Evolutionary conservation across 2,329 filamentous ascomycete species (phyloP).

Genomic region (Fusarium sp.): DNA sequence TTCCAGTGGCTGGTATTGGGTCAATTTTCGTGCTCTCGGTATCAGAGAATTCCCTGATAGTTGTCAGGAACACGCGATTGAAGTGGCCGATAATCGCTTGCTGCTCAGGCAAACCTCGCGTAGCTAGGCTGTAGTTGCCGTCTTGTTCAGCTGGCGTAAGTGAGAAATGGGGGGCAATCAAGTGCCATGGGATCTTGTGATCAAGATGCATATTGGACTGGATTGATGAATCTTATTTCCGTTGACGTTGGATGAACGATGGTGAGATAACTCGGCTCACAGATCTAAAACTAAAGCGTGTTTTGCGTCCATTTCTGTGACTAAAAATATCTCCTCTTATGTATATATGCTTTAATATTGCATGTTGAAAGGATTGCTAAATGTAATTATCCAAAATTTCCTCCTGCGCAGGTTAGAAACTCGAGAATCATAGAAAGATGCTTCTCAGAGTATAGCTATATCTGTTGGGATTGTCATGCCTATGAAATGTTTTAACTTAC

Average conservation of each 20-base stretch:
- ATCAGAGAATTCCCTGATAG: neutral
- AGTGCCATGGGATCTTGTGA: neutral
- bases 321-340: neutral
- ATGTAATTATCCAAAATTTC: neutral
- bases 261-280: neutral
- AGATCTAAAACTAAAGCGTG: neutral
- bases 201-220: constrained; percentile 8
- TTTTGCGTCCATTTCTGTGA: neutral
- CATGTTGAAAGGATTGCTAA: rapidly evolving
- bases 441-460: too few relatives aligned
- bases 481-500: too few relatives aligned
- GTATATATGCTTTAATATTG: neutral
- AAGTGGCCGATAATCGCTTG: neutral
- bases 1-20: rapidly evolving
- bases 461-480: too few relatives aligned
- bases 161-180: neutral
- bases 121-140: neutral
- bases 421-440: too few relatives aligned
- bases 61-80: neutral
- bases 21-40: neutral
- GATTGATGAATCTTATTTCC: too few relatives aligned
- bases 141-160: neutral
- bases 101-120: neutral
- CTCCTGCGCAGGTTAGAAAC: too few relatives aligned
- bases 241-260: too few relatives aligned